Evolutionary conservation across 768 basidiomycete species (phyloP).

Genomic region (Naganishia randhawae): DNA sequence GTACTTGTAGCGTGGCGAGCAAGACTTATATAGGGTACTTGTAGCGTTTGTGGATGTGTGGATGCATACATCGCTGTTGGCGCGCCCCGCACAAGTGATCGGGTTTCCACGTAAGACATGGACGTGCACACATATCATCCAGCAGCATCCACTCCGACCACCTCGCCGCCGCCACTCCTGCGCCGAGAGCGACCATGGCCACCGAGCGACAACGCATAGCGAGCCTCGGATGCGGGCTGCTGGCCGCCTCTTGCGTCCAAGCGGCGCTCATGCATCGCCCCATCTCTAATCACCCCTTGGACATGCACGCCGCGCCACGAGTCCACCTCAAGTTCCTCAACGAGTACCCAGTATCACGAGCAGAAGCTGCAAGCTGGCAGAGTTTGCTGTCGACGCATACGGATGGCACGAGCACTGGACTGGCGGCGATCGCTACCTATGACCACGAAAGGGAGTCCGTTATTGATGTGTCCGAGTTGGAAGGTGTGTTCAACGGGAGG

Average conservation of each 20-base stretch:
- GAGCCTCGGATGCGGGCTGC: not conserved
- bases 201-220: not conserved
- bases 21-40: slow-evolving; percentile 9
- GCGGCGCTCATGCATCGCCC: slow-evolving; percentile 31
- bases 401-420: not conserved
- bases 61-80: too few species aligned
- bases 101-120: slow-evolving; percentile 14
- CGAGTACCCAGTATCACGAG: slow-evolving; percentile 37
- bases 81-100: too few species aligned
- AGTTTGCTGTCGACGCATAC: not conserved
- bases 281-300: slow-evolving; percentile 37
- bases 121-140: not conserved
- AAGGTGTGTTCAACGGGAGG: slow-evolving; percentile 31
- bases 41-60: too few species aligned
- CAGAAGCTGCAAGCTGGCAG: slow-evolving; percentile 36
- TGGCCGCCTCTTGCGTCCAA: slow-evolving; percentile 10
- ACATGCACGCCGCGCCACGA: slow-evolving; percentile 44
- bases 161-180: not conserved
- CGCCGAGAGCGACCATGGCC: not conserved
- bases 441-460: slow-evolving; percentile 22
- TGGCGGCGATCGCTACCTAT: not conserved
- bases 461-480: slow-evolving; percentile 37
- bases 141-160: not conserved
- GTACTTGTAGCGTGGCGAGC: not conserved
- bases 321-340: slow-evolving; percentile 46